phyloP scores from a whole-genome alignment of 345 rosid species.

The Rhodomyrtus tomentosa region DNA sequence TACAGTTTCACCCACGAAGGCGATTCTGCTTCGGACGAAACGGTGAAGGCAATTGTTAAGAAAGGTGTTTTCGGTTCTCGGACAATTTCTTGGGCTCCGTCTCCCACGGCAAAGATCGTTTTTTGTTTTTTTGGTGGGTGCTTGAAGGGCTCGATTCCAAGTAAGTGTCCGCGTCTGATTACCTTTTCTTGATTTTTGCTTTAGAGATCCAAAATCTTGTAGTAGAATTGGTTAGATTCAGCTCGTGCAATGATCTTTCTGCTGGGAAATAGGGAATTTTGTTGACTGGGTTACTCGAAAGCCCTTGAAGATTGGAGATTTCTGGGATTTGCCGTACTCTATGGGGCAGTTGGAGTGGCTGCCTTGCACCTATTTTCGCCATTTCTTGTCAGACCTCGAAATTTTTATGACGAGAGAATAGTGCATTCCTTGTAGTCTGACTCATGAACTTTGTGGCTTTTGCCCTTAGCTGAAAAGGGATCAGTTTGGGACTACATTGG shows the following conservation, averaged over 20 bases:
- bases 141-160: background rate
- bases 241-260: background rate
- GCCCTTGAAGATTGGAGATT: background rate
- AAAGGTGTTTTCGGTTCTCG: accelerated
- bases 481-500: background rate
- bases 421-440: background rate
- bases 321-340: background rate
- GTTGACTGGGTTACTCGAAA: background rate
- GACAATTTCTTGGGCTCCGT: background rate
- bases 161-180: background rate
- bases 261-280: background rate
- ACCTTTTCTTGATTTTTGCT: background rate
- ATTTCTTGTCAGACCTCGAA: background rate
- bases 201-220: background rate
- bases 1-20: background rate
- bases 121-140: background rate
- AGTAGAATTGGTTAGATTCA: background rate
- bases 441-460: background rate
- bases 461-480: background rate
- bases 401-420: background rate
- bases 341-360: background rate
- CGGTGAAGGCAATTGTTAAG: background rate
- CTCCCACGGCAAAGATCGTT: background rate
- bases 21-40: background rate
- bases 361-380: background rate